Conservation (phyloP, 2,329 filamentous ascomycete genomes). For the Colletotrichum musae region DNA sequence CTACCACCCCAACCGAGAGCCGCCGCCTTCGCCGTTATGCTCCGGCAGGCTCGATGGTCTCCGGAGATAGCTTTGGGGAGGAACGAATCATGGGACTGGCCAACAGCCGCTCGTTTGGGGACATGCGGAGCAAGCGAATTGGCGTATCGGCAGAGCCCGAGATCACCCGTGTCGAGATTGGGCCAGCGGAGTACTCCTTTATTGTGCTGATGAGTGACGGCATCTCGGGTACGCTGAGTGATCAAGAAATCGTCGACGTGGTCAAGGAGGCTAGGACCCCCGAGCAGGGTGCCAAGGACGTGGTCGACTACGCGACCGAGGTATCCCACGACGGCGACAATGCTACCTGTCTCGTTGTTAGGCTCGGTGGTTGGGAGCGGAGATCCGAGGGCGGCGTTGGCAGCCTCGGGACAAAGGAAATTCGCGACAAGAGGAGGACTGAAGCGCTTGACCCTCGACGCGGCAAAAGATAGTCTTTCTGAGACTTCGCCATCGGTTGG, state of each 20-base stretch:
- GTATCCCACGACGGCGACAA: constrained; percentile 79
- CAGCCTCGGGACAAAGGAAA: constrained; percentile 91
- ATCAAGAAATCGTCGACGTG: constrained; percentile 97
- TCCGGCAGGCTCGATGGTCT: constrained; percentile 81
- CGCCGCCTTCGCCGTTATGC: constrained; percentile 88
- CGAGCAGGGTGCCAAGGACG: constrained; percentile 82
- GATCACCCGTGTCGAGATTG: constrained; percentile 82
- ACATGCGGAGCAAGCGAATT: constrained; percentile 91
- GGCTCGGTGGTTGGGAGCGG: constrained; percentile 79
- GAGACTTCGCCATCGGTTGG: background rate
- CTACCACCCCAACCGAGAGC: constrained; percentile 87
- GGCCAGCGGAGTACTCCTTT: constrained; percentile 89
- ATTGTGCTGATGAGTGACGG: constrained; percentile 91
- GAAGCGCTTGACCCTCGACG: constrained; percentile 88
- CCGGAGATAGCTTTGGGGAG: constrained; percentile 93
- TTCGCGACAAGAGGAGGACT: constrained; percentile 84
- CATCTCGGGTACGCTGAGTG: constrained; percentile 85
- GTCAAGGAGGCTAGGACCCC: constrained; percentile 95
- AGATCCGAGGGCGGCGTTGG: constrained; percentile 88
- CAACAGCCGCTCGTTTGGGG: constrained; percentile 94
- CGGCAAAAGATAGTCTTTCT: constrained; percentile 63
- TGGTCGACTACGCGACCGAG: constrained; percentile 92
- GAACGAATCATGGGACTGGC: constrained; percentile 94
- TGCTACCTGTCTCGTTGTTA: constrained; percentile 77
- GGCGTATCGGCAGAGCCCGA: constrained; percentile 96